Base-by-base conservation (phyloP, 306 rosid genomes). In the Cucurbita ficifolia region DNA sequence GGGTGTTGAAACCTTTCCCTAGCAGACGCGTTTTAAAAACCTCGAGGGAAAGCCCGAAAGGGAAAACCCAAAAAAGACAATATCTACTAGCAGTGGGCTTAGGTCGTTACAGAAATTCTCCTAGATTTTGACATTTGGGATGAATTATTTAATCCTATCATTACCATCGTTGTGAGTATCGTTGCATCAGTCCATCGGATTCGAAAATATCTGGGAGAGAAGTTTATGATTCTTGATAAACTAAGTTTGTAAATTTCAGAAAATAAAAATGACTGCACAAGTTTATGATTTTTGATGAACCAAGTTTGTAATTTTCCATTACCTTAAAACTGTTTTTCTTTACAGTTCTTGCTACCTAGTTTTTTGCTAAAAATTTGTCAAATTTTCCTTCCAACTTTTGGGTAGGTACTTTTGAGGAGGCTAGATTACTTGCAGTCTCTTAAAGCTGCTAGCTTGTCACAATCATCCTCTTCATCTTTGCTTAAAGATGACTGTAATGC, bases 341-440 rank as follows among this genome's bases (percentile, higher is more conserved):
- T 53, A 24, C 24, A 18, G 22, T 53, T 53, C 58, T 53, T 53
- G 29, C 29, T 53, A 18, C 58, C 5, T 53, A 18, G 58, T 18
- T 8, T 18, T 53, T 18, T 53, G 29, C 24, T 6, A 24, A 18
- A 53, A 18, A 53, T 18, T 6, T 3, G 1, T 53, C 57, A 53
- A 10, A 4, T 10, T 22, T 61, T 62, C 4, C 70, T 68, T 55
- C 64, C 5, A 42, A 60, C 76, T 48, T 73, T 60, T 63, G 70
- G 62, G 6, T 76, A 89, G 92, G 89, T 52, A 69, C 83, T 90
- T 76, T 58, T 90, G 60, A 87, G 96, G 83, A 86, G 87, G 82
- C 79, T 90, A 67, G 83, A 79, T 80, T 82, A 87, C 7, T 75
- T 83, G 72, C 86, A 76, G 67, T 93, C 92, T 48, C 68, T 19